These are phyloP conservation scores for Cercophora newfieldiana DNA, from an alignment of 495 filamentous ascomycete genomes.

Conservation along the genomic window DNA sequence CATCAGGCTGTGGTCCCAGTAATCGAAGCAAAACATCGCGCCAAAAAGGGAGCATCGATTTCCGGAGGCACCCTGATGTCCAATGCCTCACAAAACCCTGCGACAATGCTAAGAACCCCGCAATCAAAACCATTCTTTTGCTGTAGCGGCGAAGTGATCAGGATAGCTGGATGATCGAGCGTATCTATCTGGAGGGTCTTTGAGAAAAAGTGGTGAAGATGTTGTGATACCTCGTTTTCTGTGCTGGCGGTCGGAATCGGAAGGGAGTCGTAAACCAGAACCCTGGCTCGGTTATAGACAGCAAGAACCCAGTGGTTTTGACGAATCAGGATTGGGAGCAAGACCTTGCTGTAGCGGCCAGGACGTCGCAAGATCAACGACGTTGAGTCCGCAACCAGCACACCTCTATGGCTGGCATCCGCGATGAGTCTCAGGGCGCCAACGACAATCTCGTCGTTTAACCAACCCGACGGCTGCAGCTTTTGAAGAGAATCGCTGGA, in stretches of 20 bases:
- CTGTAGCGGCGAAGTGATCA: conserved; percentile 8
- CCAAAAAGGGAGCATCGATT: conserved; percentile 9
- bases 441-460: conserved; percentile 11
- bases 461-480: conserved; percentile 1
- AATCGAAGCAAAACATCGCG: conserved; percentile 3
- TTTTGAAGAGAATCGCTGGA: not conserved
- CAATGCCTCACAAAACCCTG: conserved; percentile 9
- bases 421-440: conserved; percentile 11
- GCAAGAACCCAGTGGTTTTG: conserved; percentile 10
- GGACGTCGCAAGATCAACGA: not conserved
- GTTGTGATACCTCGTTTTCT: not conserved
- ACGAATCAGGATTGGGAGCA: conserved; percentile 11
- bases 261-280: conserved; percentile 11
- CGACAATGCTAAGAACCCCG: conserved; percentile 11
- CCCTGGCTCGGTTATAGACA: conserved; percentile 4
- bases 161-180: conserved; percentile 3
- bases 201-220: conserved; percentile 7
- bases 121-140: not conserved
- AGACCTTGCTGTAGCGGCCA: not conserved
- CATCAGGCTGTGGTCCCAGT: not conserved
- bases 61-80: conserved; percentile 6
- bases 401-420: conserved; percentile 2
- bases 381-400: conserved; percentile 1
- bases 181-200: not conserved
- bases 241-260: not conserved